Base-by-base conservation (phyloP, 257 asterid genomes). In the Plantago major region DNA sequence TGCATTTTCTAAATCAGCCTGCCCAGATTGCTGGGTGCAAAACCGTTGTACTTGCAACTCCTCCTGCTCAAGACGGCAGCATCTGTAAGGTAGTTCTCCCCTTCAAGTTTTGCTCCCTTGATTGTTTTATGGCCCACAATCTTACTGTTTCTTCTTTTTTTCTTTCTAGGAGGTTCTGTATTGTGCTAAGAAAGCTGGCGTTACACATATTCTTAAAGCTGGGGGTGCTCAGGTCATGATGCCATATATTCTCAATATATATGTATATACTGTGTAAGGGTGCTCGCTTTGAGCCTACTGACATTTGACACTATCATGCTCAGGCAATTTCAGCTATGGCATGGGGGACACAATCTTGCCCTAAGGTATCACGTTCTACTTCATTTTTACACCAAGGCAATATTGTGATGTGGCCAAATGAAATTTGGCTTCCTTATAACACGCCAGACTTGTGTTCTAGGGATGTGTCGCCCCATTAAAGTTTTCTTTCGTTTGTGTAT, bases 241-340 rank as follows among this genome's bases (percentile, higher is more conserved):
- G 48, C 60, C 11, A 54, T 51, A 55, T 60, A 46, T 37, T 42
- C 49, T 48, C n/a, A 6, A 7, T 48, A 11, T 50, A 13, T 38
- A 7, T 48, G 9, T 50, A 13, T 38, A 42, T 55, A 64, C 18
- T 51, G 63, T 63, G 22, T 59, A 26, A 48, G 40, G 67, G 67
- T 22, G 46, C 19, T 54, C 46, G 60, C 28, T 62, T 15, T 68
- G 26, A 51, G 26, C 26, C 28, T 67, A 8, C 64, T 62, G 44
- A 71, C 59, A 37, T 44, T 69, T 60, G 58, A 17, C 10, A 40
- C 19, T 15, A 61, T 65, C 45, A 16, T 63, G 46, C 69, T 56
- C 77, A 91, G 97, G 97, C 99, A 66, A 87, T 92, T 76, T 84
- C 96, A 70, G 99, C 97, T 28, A 89, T 92, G 97, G 98, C 98